Evolutionary conservation across 2,329 filamentous ascomycete genomes (phyloP).

Genomic region (Rutstroemia sydowiana): DNA sequence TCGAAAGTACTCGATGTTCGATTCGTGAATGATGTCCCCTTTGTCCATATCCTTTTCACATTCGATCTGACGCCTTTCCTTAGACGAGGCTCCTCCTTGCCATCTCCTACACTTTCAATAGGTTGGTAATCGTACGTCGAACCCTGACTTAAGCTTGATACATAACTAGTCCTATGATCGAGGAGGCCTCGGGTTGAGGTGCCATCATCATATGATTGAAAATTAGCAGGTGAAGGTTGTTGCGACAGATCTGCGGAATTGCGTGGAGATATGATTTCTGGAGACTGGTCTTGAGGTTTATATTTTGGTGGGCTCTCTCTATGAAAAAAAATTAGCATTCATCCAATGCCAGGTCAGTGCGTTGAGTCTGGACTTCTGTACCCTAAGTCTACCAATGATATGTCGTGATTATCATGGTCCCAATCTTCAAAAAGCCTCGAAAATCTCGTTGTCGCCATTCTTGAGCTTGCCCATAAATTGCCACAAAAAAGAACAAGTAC

Average conservation of each 20-base stretch:
- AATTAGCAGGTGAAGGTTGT: neutral
- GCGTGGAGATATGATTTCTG: neutral
- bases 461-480: neutral
- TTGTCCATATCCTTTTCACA: conserved; percentile 2
- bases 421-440: conserved; percentile 12
- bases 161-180: neutral
- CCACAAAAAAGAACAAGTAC: neutral
- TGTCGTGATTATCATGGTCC: conserved; percentile 7
- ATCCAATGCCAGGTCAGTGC: neutral
- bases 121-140: neutral
- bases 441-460: conserved; percentile 4
- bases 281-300: neutral
- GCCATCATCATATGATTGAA: neutral
- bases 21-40: neutral
- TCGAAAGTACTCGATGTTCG: conserved; percentile 10
- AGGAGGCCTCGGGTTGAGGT: conserved; percentile 1
- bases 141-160: neutral
- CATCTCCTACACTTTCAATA: neutral
- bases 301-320: neutral
- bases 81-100: neutral
- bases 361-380: neutral
- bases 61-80: neutral
- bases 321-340: neutral
- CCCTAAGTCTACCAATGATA: conserved; percentile 6
- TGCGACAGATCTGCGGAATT: conserved; percentile 4